Conservation (phyloP, 148 eudicot genomes). For the Rhododendron ovatum region DNA sequence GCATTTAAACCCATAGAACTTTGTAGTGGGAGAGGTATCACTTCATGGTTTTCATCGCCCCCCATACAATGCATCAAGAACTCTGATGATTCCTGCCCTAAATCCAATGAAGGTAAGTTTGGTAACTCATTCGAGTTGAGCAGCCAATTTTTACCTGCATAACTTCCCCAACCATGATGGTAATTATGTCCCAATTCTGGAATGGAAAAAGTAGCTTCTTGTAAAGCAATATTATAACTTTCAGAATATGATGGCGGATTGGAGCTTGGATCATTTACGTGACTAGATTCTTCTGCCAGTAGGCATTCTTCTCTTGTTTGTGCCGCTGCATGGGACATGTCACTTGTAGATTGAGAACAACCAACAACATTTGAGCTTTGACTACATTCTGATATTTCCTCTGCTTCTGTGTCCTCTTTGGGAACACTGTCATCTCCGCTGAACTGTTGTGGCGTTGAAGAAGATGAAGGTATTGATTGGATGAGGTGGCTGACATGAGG, state of each 20-base stretch:
- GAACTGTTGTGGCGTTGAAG: constrained; percentile 28
- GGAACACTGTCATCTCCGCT: constrained; percentile 35
- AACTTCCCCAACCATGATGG: constrained; percentile 34
- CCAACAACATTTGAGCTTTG: constrained; percentile 51
- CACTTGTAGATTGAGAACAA: constrained; percentile 53
- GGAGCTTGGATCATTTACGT: constrained; percentile 32
- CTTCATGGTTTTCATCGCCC: constrained; percentile 29
- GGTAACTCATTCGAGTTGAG: constrained; percentile 38
- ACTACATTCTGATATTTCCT: constrained; percentile 72
- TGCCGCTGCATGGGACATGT: constrained; percentile 33
- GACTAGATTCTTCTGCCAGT: constrained; percentile 39
- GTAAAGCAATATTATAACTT: constrained; percentile 32
- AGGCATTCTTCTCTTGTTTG: constrained; percentile 39
- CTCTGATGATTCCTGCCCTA: constrained; percentile 44
- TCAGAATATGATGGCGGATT: constrained; percentile 41
- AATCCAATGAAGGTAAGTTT: constrained; percentile 33
- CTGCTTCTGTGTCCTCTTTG: constrained; percentile 53
- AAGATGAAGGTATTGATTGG: constrained; percentile 38
- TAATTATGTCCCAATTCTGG: constrained; percentile 45
- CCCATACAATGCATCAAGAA: constrained; percentile 29
- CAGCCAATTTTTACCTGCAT: constrained; percentile 33
- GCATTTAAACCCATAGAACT: constrained; percentile 18
- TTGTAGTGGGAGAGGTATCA: constrained; percentile 25
- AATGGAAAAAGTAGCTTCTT: constrained; percentile 39
- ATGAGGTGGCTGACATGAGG: constrained; percentile 46